Percentiles rank a stretch among this genome's conserved stretches.
Evolutionary conservation across 2,329 filamentous ascomycete genomes (phyloP).

Genomic region (Talaromyces sp.): DNA sequence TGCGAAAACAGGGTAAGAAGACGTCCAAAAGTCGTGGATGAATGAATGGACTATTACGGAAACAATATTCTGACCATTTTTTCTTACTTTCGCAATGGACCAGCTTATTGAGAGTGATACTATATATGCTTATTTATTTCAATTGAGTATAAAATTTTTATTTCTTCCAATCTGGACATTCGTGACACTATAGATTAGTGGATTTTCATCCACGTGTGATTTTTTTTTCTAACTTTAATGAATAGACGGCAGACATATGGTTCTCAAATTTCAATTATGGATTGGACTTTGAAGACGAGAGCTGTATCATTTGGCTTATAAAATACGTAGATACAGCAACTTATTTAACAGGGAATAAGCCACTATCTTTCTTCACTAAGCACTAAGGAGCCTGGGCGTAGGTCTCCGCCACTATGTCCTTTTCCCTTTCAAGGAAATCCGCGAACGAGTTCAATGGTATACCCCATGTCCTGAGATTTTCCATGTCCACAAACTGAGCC

Average conservation of each 20-base stretch:
- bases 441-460: slow-evolving; percentile 40
- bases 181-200: too few relatives aligned
- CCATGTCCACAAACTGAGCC: slow-evolving; percentile 29
- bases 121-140: too few relatives aligned
- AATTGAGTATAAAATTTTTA: too few relatives aligned
- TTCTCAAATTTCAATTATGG: too few relatives aligned
- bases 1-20: background rate
- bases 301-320: too few relatives aligned
- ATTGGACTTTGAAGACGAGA: too few relatives aligned
- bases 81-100: too few relatives aligned
- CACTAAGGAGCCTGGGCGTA: slow-evolving; percentile 7
- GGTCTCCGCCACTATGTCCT: slow-evolving; percentile 16
- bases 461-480: slow-evolving; percentile 28
- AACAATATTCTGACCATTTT: background rate
- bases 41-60: background rate
- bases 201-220: too few relatives aligned
- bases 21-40: background rate
- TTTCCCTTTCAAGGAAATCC: slow-evolving; percentile 40
- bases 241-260: too few relatives aligned
- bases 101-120: too few relatives aligned
- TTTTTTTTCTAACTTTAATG: too few relatives aligned
- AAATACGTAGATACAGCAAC: background rate
- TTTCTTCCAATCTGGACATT: too few relatives aligned
- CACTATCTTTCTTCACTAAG: background rate
- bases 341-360: background rate